Percentiles rank a stretch among this genome's conserved stretches.
Conservation (phyloP, 1,139 yeast species). For the Nematodospora anomalae region DNA sequence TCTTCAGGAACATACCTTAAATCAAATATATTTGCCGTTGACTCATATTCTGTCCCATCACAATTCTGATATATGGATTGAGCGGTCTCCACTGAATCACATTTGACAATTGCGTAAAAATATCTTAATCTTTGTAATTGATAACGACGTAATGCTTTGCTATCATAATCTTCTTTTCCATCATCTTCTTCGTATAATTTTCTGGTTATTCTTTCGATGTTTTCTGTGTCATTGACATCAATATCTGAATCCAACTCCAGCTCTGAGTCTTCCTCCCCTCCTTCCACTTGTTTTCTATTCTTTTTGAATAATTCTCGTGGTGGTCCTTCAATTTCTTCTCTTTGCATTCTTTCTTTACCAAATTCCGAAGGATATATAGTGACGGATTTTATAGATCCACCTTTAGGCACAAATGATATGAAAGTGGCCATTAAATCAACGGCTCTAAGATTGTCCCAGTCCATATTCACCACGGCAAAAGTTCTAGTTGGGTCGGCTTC, state of each 20-base stretch:
- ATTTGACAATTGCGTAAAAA: conserved; percentile 88
- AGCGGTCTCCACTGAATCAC: conserved; percentile 76
- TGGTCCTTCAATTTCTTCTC: conserved; percentile 91
- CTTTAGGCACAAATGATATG: conserved; percentile 77
- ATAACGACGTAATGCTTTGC: conserved; percentile 68
- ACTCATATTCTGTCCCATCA: conserved; percentile 94
- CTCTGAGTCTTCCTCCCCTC: conserved; percentile 21
- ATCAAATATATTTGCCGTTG: conserved; percentile 93
- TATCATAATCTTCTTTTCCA: conserved; percentile 71
- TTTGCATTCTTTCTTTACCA: conserved; percentile 90
- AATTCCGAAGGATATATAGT: conserved; percentile 87
- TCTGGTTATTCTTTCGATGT: conserved; percentile 54
- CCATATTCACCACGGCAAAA: conserved; percentile 92
- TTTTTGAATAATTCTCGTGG: conserved; percentile 74
- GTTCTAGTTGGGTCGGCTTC: conserved; percentile 81
- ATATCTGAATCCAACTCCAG: conserved; percentile 49
- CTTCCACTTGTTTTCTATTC: conserved; percentile 20
- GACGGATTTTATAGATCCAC: conserved; percentile 70
- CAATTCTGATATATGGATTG: conserved; percentile 76
- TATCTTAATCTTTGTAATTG: conserved; percentile 87
- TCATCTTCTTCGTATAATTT: conserved; percentile 71
- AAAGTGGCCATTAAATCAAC: conserved; percentile 90
- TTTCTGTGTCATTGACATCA: conserved; percentile 43
- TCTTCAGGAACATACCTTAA: conserved; percentile 90
- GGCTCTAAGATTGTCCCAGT: conserved; percentile 92